phyloP scores from a whole-genome alignment of 305 asterid genomes.

The Solanum chacoense region DNA sequence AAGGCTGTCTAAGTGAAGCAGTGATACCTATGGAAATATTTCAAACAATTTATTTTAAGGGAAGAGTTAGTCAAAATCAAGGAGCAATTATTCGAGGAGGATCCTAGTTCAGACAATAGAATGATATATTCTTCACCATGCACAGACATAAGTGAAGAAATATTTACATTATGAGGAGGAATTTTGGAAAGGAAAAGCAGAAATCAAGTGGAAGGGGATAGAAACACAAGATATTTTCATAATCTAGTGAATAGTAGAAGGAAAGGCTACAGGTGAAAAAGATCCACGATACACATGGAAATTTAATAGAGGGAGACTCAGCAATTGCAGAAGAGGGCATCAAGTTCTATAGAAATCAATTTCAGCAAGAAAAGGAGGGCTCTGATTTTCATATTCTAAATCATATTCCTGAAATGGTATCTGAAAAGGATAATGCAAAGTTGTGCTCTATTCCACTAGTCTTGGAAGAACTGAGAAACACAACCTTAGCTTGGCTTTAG shows the following conservation, averaged over 20 bases:
- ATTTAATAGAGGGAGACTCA: not conserved
- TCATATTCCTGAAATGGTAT: not conserved
- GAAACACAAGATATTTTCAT: not conserved
- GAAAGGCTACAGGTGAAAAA: not conserved
- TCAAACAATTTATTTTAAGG: not conserved
- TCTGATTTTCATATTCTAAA: not conserved
- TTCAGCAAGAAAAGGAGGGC: not conserved
- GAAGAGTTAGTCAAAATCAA: not conserved
- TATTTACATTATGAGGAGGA: not conserved
- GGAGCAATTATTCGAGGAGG: not conserved
- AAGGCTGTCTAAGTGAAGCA: not conserved
- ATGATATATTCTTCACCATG: not conserved
- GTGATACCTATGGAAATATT: not conserved
- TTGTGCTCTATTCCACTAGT: not conserved
- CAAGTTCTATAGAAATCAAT: not conserved
- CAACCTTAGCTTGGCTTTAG: not conserved
- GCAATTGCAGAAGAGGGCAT: not conserved
- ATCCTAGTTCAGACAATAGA: not conserved
- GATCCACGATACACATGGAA: not conserved
- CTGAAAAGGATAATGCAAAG: not conserved
- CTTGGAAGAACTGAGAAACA: not conserved
- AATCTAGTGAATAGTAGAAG: not conserved
- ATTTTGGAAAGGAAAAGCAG: not conserved
- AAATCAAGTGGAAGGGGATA: not conserved
- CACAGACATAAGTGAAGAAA: not conserved